Conservation (phyloP, 2,329 filamentous ascomycete genomes). For the Penicillium italicum region DNA sequence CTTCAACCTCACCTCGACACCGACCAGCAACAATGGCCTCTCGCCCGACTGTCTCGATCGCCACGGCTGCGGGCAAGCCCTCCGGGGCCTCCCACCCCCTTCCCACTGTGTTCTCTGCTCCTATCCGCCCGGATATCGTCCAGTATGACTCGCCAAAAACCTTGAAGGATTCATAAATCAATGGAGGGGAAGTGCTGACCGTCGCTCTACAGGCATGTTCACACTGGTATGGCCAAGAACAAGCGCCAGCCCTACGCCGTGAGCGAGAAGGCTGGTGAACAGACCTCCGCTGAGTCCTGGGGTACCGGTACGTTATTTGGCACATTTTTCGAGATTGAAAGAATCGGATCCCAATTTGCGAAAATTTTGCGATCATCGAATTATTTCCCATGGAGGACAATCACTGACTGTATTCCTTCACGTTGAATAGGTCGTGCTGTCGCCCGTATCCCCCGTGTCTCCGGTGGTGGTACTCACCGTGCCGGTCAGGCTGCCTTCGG, state of each 20-base stretch:
- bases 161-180: conserved; percentile 11
- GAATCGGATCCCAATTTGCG: conserved; percentile 5
- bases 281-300: conserved; percentile 99
- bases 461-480: conserved; percentile 99
- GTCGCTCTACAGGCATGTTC: conserved; percentile 58
- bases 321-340: conserved; percentile 22
- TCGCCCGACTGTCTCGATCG: conserved; percentile 95
- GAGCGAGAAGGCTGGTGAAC: conserved; percentile 99
- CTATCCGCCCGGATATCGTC: conserved; percentile 98
- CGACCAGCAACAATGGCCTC: conserved; percentile 71
- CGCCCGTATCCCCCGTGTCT: conserved; percentile 99
- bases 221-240: conserved; percentile 99
- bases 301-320: conserved; percentile 76
- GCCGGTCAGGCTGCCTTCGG: conserved; percentile 99
- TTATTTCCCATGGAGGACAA: neutral
- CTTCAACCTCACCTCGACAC: conserved; percentile 40
- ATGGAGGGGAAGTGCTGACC: conserved; percentile 34
- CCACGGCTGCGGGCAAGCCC: conserved; percentile 91
- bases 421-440: conserved; percentile 78
- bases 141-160: conserved; percentile 58
- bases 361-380: neutral
- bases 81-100: conserved; percentile 86
- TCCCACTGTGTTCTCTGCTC: conserved; percentile 93
- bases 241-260: conserved; percentile 99
- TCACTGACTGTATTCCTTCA: conserved; percentile 12